Conservation (phyloP, 2,329 filamentous ascomycete species). For the Botrytis sinoallii region DNA sequence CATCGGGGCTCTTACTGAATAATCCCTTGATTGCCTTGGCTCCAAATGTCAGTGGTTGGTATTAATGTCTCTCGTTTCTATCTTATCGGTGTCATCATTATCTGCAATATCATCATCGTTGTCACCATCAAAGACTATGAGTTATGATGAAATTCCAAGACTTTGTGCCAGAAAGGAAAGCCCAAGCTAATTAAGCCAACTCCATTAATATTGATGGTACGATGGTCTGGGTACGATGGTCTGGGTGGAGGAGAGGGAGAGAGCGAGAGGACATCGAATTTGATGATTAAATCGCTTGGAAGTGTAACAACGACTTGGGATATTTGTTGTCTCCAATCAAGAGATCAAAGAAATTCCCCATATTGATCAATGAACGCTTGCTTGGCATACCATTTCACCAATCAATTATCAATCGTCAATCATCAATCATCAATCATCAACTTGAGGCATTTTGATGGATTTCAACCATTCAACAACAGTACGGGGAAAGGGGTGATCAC, state of each 20-base stretch:
- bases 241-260: not conserved
- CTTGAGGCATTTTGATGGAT: not conserved
- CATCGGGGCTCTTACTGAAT: not conserved
- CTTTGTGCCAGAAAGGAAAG: not conserved
- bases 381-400: constrained; percentile 1
- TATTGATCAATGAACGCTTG: not conserved
- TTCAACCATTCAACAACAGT: not conserved
- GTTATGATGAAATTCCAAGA: not conserved
- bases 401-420: not conserved
- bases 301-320: not conserved
- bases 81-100: not conserved
- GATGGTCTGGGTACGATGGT: no score
- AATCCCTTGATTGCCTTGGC: not conserved
- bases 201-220: not conserved
- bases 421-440: not conserved
- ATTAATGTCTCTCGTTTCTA: not conserved
- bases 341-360: not conserved
- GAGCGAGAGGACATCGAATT: not conserved
- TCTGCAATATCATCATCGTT: not conserved
- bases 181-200: not conserved
- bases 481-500: not conserved
- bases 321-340: constrained; percentile 6
- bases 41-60: not conserved
- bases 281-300: not conserved
- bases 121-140: not conserved